Evolutionary conservation across 2,329 filamentous ascomycete genomes (phyloP), one percentile per base, ranked within the genome.

Genomic region (Colletotrichum tropicicola): DNA sequence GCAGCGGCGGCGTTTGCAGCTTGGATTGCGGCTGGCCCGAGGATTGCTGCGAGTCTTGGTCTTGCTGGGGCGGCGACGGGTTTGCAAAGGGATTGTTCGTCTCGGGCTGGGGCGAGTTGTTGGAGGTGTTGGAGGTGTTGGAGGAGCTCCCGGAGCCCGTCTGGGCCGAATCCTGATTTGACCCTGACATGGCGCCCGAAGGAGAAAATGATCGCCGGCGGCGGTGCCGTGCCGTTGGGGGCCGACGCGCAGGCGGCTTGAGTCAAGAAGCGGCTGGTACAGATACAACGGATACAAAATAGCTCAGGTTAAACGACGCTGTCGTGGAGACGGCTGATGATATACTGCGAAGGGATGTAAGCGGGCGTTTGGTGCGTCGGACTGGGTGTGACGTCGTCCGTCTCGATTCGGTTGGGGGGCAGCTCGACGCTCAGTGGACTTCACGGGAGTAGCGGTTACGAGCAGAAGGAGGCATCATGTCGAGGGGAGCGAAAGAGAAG

Each of bases 401-500:
- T 23, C 32, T 37, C 30, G 48, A 37, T 52, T 48, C 28, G n/a
- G 12, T 12, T 37, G 28, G 45, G n/a, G 2, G 19, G 6, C 49
- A 19, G 23, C 15, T n/a, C 9, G 5, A 19, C 21, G 48, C 17
- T 59, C 57, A 65, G 61, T 65, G 61, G 43, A 65, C 57, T 52
- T 65, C 23, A 21, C 61, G 61, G 49, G 37, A 30, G 57, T 65
- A 55, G 27, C 49, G 52, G 27, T 61, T 47, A 28, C 35, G 57
- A 17, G 44, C 58, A 55, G 57, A 47, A 65, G 47, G 43, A 23
- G 57, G 49, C 61, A 65, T 65, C 28, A 15, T 61, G 43, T 54
- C 44, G 52, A 21, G 43, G 30, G 30, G 27, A 45, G 37, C n/a
- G 27, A 25, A 25, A 32, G 30, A 28, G 48, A 47, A 39, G 25